Base-by-base conservation (phyloP, 768 basidiomycete genomes). In the Tephrocybe sp. region DNA sequence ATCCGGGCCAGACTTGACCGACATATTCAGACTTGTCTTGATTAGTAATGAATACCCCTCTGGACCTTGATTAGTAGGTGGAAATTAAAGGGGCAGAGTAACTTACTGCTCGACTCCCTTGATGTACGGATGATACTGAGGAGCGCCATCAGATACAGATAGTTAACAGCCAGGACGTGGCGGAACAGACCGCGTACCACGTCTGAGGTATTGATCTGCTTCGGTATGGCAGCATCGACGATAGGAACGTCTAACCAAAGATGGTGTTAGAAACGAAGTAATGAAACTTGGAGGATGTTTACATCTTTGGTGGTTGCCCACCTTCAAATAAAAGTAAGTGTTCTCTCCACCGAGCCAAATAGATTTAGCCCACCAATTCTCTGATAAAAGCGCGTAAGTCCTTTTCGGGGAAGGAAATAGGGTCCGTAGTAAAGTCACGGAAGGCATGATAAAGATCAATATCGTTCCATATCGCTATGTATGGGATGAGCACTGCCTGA, bases 1-100 rank as follows among this genome's bases (percentile, higher is more conserved):
- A 84, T 19, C 88, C 86, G 13, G 88, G 87, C 87, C 86, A 90
- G 8, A 89, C 87, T 60, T 83, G 75, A 9, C 89, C 89, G 1
- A 88, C 61, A 63, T 86, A 90, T 57, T 84, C 77, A 30, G 82
- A 76, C 0, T 82, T 83, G 58, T 91, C 84, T 0, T 83, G 84
- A 62, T 91, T 89, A 57, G 81, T 88, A 43, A 92, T 78, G 64
- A 84, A 91, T 0, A 82, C 77, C 40, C 80, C 76, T n/a, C 85
- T 86, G 52, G 18, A 34, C 16, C 32, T 15, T n/a, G 16, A 25
- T 1, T 44, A 9, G 19, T 34, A 18, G 16, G 4, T 19, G 49
- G 36, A 9, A 19, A 21, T 22, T 25, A 22, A 2, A 38, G 47
- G 21, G 49, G 35, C 46, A 22, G 22, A 15, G n/a, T n/a, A 26